These are phyloP conservation scores for Scedosporium minutisporum DNA, from an alignment of 2,329 filamentous ascomycete genomes.

Conservation along the genomic window DNA sequence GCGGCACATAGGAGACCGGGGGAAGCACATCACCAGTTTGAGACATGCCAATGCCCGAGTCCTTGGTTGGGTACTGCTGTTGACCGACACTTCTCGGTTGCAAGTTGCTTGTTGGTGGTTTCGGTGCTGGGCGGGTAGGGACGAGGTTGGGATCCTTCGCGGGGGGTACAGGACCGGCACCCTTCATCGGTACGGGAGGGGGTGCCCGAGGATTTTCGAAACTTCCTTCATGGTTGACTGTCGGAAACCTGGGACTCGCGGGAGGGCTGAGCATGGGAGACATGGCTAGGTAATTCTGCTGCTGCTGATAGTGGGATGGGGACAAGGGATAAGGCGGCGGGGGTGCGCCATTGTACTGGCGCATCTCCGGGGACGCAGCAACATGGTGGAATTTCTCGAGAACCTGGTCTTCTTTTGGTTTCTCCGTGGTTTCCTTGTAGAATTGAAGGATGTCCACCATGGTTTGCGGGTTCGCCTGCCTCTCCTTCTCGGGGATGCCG, in stretches of 20 bases:
- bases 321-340: conserved; percentile 28
- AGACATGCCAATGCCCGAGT: conserved; percentile 54
- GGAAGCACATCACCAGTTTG: conserved; percentile 42
- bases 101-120: conserved; percentile 58
- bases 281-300: conserved; percentile 46
- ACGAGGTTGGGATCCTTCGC: conserved; percentile 52
- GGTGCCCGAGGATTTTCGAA: conserved; percentile 95
- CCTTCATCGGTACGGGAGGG: conserved; percentile 63
- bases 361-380: conserved; percentile 43
- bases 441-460: conserved; percentile 94
- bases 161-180: conserved; percentile 28
- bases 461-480: conserved; percentile 89
- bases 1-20: conserved; percentile 31
- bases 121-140: conserved; percentile 76
- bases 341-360: conserved; percentile 32
- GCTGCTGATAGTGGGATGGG: conserved; percentile 44
- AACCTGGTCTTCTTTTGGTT: conserved; percentile 71
- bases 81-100: conserved; percentile 48
- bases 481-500: conserved; percentile 91
- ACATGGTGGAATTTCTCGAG: conserved; percentile 96
- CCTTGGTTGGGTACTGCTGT: conserved; percentile 46
- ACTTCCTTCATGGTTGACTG: conserved; percentile 77
- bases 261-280: conserved; percentile 66
- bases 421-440: conserved; percentile 88
- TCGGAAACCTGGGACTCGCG: conserved; percentile 75